Conservation (phyloP, 2,329 filamentous ascomycete species). For the Escovopsis sp. region DNA sequence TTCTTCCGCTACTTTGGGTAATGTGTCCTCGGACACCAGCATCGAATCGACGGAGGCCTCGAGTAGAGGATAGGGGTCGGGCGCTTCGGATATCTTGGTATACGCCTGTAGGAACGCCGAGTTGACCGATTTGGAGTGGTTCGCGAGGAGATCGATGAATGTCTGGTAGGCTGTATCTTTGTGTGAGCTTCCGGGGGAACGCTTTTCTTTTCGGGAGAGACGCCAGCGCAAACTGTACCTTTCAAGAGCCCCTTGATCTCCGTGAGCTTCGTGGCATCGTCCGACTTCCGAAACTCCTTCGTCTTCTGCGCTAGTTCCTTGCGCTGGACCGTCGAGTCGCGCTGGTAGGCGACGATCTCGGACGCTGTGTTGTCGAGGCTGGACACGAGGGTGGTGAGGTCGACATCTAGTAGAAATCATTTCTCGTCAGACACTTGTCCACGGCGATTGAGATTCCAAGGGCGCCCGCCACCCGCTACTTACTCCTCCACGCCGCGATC, state of each 20-base stretch:
- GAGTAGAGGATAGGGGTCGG: constrained; percentile 88
- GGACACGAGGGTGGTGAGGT: constrained; percentile 69
- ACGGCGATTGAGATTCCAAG: constrained; percentile 1
- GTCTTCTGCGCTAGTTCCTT: constrained; percentile 99
- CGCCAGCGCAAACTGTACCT: constrained; percentile 30
- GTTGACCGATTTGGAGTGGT: constrained; percentile 88
- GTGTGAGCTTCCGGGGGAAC: background rate
- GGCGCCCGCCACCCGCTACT: constrained; percentile 5
- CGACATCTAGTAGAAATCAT: constrained; percentile 48
- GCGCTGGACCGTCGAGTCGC: constrained; percentile 87
- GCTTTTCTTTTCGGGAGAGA: no score
- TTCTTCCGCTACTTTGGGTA: constrained; percentile 79
- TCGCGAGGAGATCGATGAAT: constrained; percentile 92
- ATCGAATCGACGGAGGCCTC: constrained; percentile 94
- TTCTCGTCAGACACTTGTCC: constrained; percentile 6
- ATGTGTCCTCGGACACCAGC: constrained; percentile 77
- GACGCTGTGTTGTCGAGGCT: constrained; percentile 87
- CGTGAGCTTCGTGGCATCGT: constrained; percentile 70
- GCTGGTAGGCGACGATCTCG: constrained; percentile 83
- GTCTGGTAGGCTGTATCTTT: constrained; percentile 67
- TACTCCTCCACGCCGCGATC: constrained; percentile 93
- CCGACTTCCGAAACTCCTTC: constrained; percentile 90
- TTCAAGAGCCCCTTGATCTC: constrained; percentile 87
- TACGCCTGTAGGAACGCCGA: constrained; percentile 89
- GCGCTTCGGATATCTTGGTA: constrained; percentile 83